Percentiles rank a stretch among this genome's conserved stretches.
Evolutionary conservation across 2,329 filamentous ascomycete genomes (phyloP).

Genomic region (Bipolaris sorokiniana): DNA sequence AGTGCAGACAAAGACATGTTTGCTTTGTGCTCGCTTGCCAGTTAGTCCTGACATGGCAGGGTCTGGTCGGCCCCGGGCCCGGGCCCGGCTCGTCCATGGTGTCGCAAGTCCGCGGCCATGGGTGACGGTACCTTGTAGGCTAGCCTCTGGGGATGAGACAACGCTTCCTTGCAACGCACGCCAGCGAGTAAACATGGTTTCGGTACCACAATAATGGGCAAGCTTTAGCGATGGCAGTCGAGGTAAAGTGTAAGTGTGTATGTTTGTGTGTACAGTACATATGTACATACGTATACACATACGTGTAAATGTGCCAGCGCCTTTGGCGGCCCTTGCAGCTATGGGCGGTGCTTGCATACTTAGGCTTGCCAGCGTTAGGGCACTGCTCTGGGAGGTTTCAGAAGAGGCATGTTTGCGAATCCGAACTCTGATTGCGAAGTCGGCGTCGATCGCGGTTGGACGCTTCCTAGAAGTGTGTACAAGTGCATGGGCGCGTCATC

Average conservation of each 20-base stretch:
- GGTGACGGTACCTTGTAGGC: conserved; percentile 4
- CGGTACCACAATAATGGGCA: not conserved
- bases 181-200: not conserved
- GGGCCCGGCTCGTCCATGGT: conserved; percentile 1
- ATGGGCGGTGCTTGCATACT: too few relatives aligned
- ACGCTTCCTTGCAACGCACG: not conserved
- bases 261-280: too few relatives aligned
- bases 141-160: conserved; percentile 1
- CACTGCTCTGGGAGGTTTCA: not conserved
- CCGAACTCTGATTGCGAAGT: not conserved
- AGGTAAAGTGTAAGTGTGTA: not conserved
- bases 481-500: too few relatives aligned
- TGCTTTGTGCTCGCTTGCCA: conserved; percentile 12
- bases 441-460: not conserved
- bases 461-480: not conserved
- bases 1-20: conserved; percentile 1
- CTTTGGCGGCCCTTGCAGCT: too few relatives aligned
- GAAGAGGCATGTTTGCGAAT: not conserved
- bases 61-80: not conserved
- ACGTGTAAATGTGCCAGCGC: too few relatives aligned
- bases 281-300: not conserved
- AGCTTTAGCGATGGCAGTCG: not conserved
- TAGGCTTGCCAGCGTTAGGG: not conserved
- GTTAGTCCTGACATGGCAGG: conserved; percentile 3
- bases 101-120: conserved; percentile 6